These are phyloP conservation scores for Citrullus amarus DNA, from an alignment of 306 rosid genomes.

Conservation along the genomic window DNA sequence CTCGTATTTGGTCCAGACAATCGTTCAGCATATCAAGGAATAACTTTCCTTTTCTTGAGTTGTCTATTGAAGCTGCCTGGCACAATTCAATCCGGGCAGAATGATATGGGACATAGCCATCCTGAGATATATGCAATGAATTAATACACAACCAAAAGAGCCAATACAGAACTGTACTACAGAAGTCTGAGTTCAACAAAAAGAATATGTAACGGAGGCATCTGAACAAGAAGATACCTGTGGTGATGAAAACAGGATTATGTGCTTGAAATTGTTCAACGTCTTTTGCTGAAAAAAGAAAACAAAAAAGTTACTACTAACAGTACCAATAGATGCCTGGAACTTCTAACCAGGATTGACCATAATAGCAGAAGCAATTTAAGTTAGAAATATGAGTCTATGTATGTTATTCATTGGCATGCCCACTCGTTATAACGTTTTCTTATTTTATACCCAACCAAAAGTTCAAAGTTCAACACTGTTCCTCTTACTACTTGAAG, in stretches of 20 bases:
- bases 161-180: not conserved
- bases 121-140: conserved; percentile 31
- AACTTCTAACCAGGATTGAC: not conserved
- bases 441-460: not conserved
- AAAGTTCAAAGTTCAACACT: not conserved
- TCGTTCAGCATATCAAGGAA: conserved; percentile 71
- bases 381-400: not conserved
- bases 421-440: not conserved
- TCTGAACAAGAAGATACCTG: conserved; percentile 45
- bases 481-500: not conserved
- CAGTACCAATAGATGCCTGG: not conserved
- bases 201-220: not conserved
- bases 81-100: conserved; percentile 90
- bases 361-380: not conserved
- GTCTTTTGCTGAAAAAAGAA: conserved; percentile 67
- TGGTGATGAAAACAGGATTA: conserved; percentile 79
- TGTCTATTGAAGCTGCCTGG: conserved; percentile 70
- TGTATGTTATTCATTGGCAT: not conserved
- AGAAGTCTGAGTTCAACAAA: not conserved
- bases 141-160: not conserved
- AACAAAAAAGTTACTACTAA: not conserved
- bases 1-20: conserved; percentile 79
- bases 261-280: conserved; percentile 64
- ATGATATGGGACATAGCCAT: conserved; percentile 92
- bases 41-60: conserved; percentile 51